phyloP scores from a whole-genome alignment of 2,329 filamentous ascomycete species.

The Clonostachys chloroleuca region DNA sequence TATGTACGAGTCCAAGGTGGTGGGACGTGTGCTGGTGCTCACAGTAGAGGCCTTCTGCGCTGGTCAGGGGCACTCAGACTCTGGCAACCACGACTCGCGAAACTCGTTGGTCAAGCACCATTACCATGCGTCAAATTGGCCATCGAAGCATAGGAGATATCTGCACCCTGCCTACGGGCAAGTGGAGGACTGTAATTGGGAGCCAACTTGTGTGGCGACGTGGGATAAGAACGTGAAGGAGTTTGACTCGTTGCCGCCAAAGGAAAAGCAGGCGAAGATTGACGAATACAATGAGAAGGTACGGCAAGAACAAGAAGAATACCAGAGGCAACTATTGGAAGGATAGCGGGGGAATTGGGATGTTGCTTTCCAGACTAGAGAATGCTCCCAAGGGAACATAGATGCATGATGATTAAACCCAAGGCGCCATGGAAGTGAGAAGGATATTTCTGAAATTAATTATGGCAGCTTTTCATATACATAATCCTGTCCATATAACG shows the following conservation, averaged over 20 bases:
- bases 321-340: too few species aligned
- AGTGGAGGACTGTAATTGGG: conserved; percentile 70
- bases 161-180: conserved; percentile 66
- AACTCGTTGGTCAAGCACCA: conserved; percentile 68
- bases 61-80: conserved; percentile 16
- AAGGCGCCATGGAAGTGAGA: too few species aligned
- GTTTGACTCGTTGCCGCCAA: conserved; percentile 52
- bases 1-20: conserved; percentile 7
- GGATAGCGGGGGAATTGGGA: too few species aligned
- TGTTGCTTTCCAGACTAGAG: too few species aligned
- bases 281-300: conserved; percentile 11
- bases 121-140: conserved; percentile 73
- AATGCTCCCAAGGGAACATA: too few species aligned
- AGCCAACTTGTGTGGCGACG: conserved; percentile 54
- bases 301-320: conserved; percentile 1
- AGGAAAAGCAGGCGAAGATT: conserved; percentile 51
- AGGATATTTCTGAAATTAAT: too few species aligned
- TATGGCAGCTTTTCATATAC: too few species aligned
- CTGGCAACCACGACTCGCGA: conserved; percentile 24
- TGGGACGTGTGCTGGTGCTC: conserved; percentile 12
- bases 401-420: too few species aligned
- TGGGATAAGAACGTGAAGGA: conserved; percentile 63
- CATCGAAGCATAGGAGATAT: conserved; percentile 59
- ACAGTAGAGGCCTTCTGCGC: conserved; percentile 17
- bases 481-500: too few species aligned